Base-by-base conservation (phyloP, 495 filamentous ascomycete genomes). In the Beverwykella pulmonaria region DNA sequence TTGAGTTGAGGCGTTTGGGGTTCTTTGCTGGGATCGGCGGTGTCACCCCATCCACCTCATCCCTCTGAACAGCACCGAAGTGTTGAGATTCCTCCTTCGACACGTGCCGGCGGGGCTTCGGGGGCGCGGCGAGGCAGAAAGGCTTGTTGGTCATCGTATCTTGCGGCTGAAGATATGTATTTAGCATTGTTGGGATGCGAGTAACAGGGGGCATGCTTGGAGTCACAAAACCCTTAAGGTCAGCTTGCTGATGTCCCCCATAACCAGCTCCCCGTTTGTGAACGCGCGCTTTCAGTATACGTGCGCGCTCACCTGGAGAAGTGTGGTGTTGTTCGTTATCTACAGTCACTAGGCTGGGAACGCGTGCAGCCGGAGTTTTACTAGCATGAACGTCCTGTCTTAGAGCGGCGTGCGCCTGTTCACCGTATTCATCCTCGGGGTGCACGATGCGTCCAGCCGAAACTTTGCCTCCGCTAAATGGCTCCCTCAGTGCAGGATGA, bases 1-100 rank as follows among this genome's bases (percentile, higher is more conserved):
- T 9, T 1, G 61, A 55, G 2, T 14, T 29, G 25, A 4, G 36
- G 20, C 52, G 52, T 6, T 17, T 26, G 3, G 59, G 49, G 27
- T 22, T 62, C 49, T 53, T 62, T 27, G 12, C 10, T 25, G 59
- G 59, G 20, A 62, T 53, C 20, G 59, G 49, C 9, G 59, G 59
- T 5, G 44, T n/a, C n/a, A n/a, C n/a, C n/a, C n/a, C n/a, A n/a
- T n/a, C 23, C 17, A 10, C 3, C 8, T 44, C 55, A 12, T 26
- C 22, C 17, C 5, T 4, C 12, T 5, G 12, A 34, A 34, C 39
- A 44, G 6, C 6, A 2, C 17, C 39, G 15, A n/a, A 3, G 39
- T 15, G 17, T 44, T 2, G 8, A 44, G 39, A n/a, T 14, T 44
- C 39, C 2, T 44, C 15, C 17, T 44, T 44, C 15, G 39, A 44